A percentile compares a stretch with the other conserved stretches of the same genome.
Conservation (phyloP, 352 stramenopile species). For the Phytophthora tentaculata region DNA sequence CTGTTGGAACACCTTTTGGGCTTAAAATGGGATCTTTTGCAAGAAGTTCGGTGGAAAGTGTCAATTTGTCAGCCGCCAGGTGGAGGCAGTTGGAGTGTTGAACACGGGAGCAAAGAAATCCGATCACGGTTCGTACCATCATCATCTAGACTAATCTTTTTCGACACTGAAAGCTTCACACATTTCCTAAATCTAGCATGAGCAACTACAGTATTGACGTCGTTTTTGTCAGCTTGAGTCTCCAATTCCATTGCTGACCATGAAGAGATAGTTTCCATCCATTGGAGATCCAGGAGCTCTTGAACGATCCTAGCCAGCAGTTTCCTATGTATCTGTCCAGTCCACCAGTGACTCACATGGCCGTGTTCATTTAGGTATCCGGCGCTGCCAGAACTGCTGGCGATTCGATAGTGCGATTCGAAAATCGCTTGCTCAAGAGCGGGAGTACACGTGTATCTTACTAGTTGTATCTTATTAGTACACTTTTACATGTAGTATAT, state of each 20-base stretch:
- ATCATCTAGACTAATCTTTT: not conserved
- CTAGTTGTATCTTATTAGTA: no score
- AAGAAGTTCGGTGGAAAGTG: no score
- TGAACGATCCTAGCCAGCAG: no score
- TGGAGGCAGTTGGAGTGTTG: not conserved
- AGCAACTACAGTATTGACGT: no score
- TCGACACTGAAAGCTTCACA: not conserved
- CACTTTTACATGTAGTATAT: no score
- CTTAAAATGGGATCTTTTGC: no score
- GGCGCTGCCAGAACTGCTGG: constrained; percentile 8
- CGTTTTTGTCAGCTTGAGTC: not conserved
- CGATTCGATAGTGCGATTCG: constrained; percentile 4
- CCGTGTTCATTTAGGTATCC: not conserved
- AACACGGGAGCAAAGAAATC: not conserved
- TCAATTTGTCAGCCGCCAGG: not conserved
- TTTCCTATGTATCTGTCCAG: no score
- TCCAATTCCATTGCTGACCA: not conserved
- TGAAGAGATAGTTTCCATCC: no score
- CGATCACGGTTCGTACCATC: not conserved
- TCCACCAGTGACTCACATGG: not conserved
- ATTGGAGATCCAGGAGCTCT: not conserved
- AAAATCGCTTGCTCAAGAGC: not conserved
- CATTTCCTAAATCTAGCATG: no score
- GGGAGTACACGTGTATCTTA: no score
- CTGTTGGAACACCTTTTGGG: no score